Conservation (phyloP, 441 rosid genomes). For the Macaranga tanarius region DNA sequence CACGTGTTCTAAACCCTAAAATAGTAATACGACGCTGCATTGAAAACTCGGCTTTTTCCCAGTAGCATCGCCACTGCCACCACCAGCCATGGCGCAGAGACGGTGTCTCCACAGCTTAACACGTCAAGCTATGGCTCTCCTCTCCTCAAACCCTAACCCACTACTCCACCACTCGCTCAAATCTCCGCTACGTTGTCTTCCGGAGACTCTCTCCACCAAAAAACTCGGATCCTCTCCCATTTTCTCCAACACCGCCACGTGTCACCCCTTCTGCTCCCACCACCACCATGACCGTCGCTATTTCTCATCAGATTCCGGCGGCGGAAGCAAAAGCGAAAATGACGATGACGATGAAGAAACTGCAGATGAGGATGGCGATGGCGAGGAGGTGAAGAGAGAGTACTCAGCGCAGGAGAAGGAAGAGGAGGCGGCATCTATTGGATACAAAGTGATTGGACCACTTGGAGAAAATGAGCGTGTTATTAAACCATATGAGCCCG, state of each 20-base stretch:
- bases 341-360: conserved; percentile 33
- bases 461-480: conserved; percentile 53
- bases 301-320: conserved; percentile 47
- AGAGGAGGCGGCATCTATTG: conserved; percentile 71
- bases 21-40: neutral
- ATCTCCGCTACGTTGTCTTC: conserved; percentile 15
- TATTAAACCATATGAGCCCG: conserved; percentile 70
- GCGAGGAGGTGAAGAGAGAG: conserved; percentile 44
- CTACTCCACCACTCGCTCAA: conserved; percentile 10
- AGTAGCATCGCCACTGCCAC: neutral
- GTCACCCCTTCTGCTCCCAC: conserved; percentile 26
- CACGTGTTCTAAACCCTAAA: conserved; percentile 1
- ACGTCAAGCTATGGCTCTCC: conserved; percentile 42
- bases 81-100: conserved; percentile 57
- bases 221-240: conserved; percentile 14
- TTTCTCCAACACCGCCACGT: conserved; percentile 5
- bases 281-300: conserved; percentile 25
- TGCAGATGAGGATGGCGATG: conserved; percentile 39
- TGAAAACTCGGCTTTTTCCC: neutral
- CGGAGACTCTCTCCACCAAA: conserved; percentile 15
- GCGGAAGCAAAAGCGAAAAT: conserved; percentile 23
- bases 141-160: conserved; percentile 19
- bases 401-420: conserved; percentile 68
- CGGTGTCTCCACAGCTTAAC: conserved; percentile 56
- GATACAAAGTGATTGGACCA: conserved; percentile 72